Evolutionary conservation across 257 asterid species (phyloP).

Genomic region (Solanum virginianum): DNA sequence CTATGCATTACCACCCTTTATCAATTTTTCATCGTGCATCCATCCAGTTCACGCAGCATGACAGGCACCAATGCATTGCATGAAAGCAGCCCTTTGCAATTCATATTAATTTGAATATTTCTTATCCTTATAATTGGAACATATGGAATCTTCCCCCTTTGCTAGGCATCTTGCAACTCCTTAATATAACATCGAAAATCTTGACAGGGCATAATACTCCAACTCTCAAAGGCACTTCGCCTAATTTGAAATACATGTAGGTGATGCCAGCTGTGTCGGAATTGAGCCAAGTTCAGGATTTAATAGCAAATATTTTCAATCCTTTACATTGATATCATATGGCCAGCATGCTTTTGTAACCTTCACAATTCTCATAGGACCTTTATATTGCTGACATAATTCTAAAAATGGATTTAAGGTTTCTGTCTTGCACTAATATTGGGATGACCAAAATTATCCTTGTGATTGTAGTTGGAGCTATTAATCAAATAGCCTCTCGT

Average conservation of each 20-base stretch:
- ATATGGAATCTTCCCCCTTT: not conserved
- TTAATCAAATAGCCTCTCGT: not conserved
- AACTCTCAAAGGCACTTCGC: not conserved
- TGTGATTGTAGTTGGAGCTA: not conserved
- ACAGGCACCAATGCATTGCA: not conserved
- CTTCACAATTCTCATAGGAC: not conserved
- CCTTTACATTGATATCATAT: not conserved
- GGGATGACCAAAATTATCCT: not conserved
- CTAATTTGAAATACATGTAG: not conserved
- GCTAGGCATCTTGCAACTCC: not conserved
- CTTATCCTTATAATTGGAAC: not conserved
- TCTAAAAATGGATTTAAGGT: not conserved
- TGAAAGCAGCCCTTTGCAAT: not conserved
- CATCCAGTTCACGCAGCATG: not conserved
- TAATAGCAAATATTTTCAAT: not conserved
- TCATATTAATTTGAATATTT: not conserved
- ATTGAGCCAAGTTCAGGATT: not conserved
- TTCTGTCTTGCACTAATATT: not conserved
- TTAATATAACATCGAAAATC: not conserved
- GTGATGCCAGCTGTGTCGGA: not conserved
- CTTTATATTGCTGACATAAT: not conserved
- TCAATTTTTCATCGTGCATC: not conserved
- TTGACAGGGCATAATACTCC: not conserved
- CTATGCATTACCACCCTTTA: not conserved
- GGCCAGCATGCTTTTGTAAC: not conserved